Evolutionary conservation across 257 asterid genomes (phyloP), one percentile per base, ranked within the genome.

Genomic region (Lavandula angustifolia): DNA sequence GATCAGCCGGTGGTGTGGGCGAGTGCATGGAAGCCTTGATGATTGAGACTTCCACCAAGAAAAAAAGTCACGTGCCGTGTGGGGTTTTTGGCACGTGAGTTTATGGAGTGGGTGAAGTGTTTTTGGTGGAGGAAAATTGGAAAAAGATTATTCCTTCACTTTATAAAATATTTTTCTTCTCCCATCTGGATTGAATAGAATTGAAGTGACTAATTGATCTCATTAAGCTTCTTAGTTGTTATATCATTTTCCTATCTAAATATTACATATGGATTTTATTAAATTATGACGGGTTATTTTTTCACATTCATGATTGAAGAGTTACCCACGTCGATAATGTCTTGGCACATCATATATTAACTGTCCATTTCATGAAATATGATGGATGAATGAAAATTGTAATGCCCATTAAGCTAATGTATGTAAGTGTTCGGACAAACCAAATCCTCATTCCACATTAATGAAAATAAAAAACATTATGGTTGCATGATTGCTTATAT

Each of bases 1-100:
- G 99, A 90, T 55, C 91, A 86, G 82, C 87, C 95, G 76, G 99
- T 88, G 80, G 96, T 94, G 67, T 94, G 99, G 99, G 99, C 96
- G 41, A 90, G 96, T 77, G 96, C 99, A 76, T 94, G 99, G 99
- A 84, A 71, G 85, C 91, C 95, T 11, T 86, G 78, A 75, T 69
- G 74, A 66, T 34, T 46, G 55, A 0, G 78, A 71, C 52, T 63
- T 52, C 60, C 68, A 40, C 75, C 3, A n/a, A 14, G 46, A 11
- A 14, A 3, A 64, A 49, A 16, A 55, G 68, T 13, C 79, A 74
- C 87, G 76, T 71, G 79, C 34, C 42, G 4, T 41, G 70, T 18
- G 37, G 66, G 67, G 42, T 38, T 42, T 51, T 41, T 43, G 82
- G 73, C 79, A 78, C 81, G 83, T 78, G 88, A 66, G 34, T 37